Base-by-base conservation (phyloP, 2,329 filamentous ascomycete genomes). In the Fusarium sp. region DNA sequence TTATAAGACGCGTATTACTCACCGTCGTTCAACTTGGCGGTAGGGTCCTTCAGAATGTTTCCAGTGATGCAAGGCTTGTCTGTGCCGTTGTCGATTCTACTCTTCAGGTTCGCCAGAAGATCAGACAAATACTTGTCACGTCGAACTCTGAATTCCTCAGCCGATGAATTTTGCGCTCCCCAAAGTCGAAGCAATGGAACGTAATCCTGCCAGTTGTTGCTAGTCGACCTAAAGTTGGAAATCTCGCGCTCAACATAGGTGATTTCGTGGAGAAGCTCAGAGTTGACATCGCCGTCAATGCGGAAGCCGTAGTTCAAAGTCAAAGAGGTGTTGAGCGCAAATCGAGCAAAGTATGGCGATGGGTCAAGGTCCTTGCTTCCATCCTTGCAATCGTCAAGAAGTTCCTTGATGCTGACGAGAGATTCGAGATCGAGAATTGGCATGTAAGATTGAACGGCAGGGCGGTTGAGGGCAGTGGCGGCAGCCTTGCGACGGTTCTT, bases 131-230 rank as follows among this genome's bases (percentile, higher is more conserved):
- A 94, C 56, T 86, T 88, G 71, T 94, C 92, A 56, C 93, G 86
- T 25, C 93, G 86, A n/a, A 84, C 83, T 41, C 92, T 88, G 80
- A 91, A 93, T 67, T 90, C 88, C 12, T 87, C 82, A 0, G 93
- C 92, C 53, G 89, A 86, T 5, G 84, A 84, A 75, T 89, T 94
- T 70, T 86, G 86, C 36, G 85, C 88, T 5, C 90, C 87, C 72
- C 89, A 86, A 4, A 94, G 79, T 33, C 93, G 86, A 67, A 96
- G 79, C 9, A 95, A 76, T 0, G 93, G 93, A n/a, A 96, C 89
- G 73, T 95, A 95, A 76, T 96, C 93, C 76, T 94, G 92, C 89
- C 92, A 93, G 79, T 95, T 95, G 78, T 94, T 94, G 75, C 91
- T 93, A 1, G 93, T 95, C 31, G 89, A 92, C 52, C 93, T 84